Evolutionary conservation across 768 basidiomycete species (phyloP), one percentile per base, ranked within the genome.

Genomic region (Tricholoma sp.): DNA sequence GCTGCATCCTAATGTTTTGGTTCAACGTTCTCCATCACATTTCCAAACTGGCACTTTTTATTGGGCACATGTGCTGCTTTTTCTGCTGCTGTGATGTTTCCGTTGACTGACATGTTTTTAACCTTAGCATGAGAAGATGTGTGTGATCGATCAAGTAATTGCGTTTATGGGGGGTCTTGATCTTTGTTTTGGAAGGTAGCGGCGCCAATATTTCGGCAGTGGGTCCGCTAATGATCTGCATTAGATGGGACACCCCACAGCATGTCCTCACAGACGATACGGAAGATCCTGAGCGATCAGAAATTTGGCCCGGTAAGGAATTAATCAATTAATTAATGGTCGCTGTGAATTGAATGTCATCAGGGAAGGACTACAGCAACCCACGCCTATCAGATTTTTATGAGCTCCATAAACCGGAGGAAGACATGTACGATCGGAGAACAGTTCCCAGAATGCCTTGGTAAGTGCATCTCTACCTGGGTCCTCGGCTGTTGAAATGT

Each of bases 141-240:
- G 96, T 66, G 94, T 98, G 12, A 91, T 99, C 59, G 97, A 99
- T 68, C 91, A 97, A 68, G 85, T 93, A 1, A 97, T 98, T 61
- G 95, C 91, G 0, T 99, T 98, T 74, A 97, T 94, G 92, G 97
- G 97, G 16, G 97, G 97, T 2, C 72, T 99, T 43, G 97, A 99
- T 71, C 79, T 96, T 32, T 96, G 91, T 69, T 97, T 94, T 63
- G 93, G 94, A 66, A 80, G 92, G 83, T 87, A 59, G 47, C 68
- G 61, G 18, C 19, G 5, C 27, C 12, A 11, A 35, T 46, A n/a
- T 32, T 43, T 9, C 2, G 1, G 19, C 8, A 9, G 49, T 21
- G 47, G 22, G 21, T 5, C 31, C 58, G 27, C 57, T 27, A 59
- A 35, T 32, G 22, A 52, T 39, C 57, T 8, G 32, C 0, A 32